A percentile compares a stretch with the other conserved stretches of the same genome.
phyloP scores from a whole-genome alignment of 106 monocot genomes.

The Phalaenopsis aphrodite region DNA sequence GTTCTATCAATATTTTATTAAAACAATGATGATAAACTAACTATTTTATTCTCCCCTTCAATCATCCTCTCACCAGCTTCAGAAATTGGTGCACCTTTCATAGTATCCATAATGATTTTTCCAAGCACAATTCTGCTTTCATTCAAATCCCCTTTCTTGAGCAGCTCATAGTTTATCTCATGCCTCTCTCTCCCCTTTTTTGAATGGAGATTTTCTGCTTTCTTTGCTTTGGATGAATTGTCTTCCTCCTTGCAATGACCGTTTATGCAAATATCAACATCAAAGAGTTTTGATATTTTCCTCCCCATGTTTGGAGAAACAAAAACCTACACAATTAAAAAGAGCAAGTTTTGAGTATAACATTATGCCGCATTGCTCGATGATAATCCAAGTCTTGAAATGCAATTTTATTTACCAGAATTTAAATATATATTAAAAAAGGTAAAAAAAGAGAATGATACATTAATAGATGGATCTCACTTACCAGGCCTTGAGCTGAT shows the following conservation, averaged over 20 bases:
- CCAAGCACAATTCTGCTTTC: conserved; percentile 60
- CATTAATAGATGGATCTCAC: conserved; percentile 1
- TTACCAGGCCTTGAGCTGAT: conserved; percentile 39
- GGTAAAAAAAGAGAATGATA: no score
- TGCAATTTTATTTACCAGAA: no score
- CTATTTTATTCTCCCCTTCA: background rate
- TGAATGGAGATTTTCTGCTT: background rate
- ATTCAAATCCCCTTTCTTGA: conserved; percentile 40
- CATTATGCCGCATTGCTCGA: background rate
- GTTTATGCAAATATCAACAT: conserved; percentile 11
- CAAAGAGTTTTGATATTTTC: conserved; percentile 29
- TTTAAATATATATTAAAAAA: no score
- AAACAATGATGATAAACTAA: background rate
- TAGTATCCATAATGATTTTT: conserved; percentile 53
- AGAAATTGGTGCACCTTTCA: conserved; percentile 9
- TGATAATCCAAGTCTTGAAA: no score
- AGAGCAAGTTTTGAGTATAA: background rate
- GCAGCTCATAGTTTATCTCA: conserved; percentile 34
- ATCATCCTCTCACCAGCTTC: background rate
- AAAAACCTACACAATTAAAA: conserved; percentile 25
- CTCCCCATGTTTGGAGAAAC: conserved; percentile 25
- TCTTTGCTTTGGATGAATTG: conserved; percentile 9
- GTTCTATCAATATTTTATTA: no score
- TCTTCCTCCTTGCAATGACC: conserved; percentile 9
- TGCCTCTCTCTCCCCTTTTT: no score